These are phyloP conservation scores for Pulveroboletus sp. DNA, from an alignment of 768 basidiomycete species.

Conservation along the genomic window DNA sequence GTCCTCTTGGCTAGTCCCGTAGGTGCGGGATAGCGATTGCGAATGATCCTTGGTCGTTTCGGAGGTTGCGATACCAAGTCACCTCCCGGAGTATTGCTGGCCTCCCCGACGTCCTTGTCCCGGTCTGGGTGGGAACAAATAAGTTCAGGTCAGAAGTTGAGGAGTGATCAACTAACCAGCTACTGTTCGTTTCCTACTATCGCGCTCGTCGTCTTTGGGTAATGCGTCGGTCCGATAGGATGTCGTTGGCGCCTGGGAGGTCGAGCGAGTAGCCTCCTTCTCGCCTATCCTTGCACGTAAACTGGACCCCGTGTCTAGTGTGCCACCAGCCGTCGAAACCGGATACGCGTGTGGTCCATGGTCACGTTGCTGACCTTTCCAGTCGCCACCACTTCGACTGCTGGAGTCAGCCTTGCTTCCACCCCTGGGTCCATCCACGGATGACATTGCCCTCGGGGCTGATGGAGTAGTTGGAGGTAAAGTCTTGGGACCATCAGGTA, in stretches of 20 bases:
- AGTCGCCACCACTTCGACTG: slow-evolving; percentile 44
- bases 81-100: slow-evolving; percentile 29
- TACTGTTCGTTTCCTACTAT: slow-evolving; percentile 61
- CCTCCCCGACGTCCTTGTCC: slow-evolving; percentile 50
- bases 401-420: slow-evolving; percentile 37
- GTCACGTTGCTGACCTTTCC: slow-evolving; percentile 41
- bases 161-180: slow-evolving; percentile 49
- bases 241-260: slow-evolving; percentile 37
- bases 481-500: slow-evolving; percentile 50
- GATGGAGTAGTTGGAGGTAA: slow-evolving; percentile 60
- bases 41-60: slow-evolving; percentile 59
- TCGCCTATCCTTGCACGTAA: slow-evolving; percentile 59
- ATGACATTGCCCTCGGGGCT: slow-evolving; percentile 68
- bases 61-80: slow-evolving; percentile 41
- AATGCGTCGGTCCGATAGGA: slow-evolving; percentile 43
- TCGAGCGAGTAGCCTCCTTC: slow-evolving; percentile 43
- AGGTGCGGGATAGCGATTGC: slow-evolving; percentile 42
- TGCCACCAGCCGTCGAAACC: slow-evolving; percentile 15
- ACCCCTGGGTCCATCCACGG: slow-evolving; percentile 38
- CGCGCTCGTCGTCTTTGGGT: slow-evolving; percentile 60
- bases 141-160: not conserved
- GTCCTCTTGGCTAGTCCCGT: slow-evolving; percentile 53
- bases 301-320: slow-evolving; percentile 31
- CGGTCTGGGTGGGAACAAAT: slow-evolving; percentile 43
- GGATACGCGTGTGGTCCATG: slow-evolving; percentile 24